Evolutionary conservation across 305 asterid genomes (phyloP).

Genomic region (Ilex paraguariensis): DNA sequence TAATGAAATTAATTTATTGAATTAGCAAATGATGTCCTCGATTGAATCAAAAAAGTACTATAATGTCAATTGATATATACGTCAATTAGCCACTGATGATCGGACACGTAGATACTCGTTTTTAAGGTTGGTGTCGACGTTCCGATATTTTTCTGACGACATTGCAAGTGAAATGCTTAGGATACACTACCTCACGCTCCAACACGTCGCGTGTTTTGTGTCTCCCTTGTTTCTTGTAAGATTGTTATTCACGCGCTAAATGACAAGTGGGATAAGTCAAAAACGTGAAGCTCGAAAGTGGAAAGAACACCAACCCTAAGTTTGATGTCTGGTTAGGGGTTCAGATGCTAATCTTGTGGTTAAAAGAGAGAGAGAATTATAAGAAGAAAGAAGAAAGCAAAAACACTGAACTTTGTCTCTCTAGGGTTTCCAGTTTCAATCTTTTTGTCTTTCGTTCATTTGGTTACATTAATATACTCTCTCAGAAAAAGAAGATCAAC

Average conservation of each 20-base stretch:
- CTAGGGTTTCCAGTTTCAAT: conserved; percentile 43
- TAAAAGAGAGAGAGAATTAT: conserved; percentile 17
- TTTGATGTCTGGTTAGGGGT: conserved; percentile 18
- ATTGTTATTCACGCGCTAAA: conserved; percentile 1
- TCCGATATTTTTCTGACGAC: neutral
- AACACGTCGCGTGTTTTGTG: too few relatives aligned
- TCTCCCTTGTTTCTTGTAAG: too few relatives aligned
- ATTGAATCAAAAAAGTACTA: too few relatives aligned
- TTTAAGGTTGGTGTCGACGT: neutral
- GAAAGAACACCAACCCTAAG: conserved; percentile 32
- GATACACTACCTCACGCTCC: too few relatives aligned
- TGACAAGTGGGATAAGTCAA: conserved; percentile 10
- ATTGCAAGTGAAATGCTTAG: too few relatives aligned
- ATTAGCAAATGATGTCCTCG: too few relatives aligned
- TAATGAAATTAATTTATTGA: too few relatives aligned
- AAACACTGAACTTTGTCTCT: conserved; percentile 20
- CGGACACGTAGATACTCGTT: neutral
- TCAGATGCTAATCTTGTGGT: conserved; percentile 22
- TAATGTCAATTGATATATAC: too few relatives aligned
- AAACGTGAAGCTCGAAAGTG: conserved; percentile 22
- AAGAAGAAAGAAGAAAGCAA: conserved; percentile 14
- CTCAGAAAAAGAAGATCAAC: conserved; percentile 6
- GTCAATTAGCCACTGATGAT: neutral
- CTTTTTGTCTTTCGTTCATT: conserved; percentile 27
- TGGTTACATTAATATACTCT: conserved; percentile 10